Percentiles rank a stretch among this genome's conserved stretches.
phyloP scores from a whole-genome alignment of 2,329 filamentous ascomycete species.

The Colletotrichum spaethianum region DNA sequence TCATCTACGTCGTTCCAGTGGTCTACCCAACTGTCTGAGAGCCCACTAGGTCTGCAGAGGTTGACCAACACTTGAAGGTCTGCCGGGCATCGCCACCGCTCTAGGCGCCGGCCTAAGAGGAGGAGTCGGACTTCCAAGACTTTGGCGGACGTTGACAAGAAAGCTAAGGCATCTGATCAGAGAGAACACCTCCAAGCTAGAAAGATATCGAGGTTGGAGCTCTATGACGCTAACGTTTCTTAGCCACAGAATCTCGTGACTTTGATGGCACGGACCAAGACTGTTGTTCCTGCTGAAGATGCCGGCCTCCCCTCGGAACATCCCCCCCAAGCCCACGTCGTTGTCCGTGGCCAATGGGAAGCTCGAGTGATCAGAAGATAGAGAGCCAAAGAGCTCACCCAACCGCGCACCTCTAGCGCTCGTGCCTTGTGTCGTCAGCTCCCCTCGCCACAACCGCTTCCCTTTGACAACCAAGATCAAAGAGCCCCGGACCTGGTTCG shows the following conservation, averaged over 20 bases:
- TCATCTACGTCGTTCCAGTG: constrained; percentile 11
- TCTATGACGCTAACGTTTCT: constrained; percentile 23
- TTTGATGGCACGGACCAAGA: constrained; percentile 22
- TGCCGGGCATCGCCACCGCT: constrained; percentile 4
- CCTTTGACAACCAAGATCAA: constrained; percentile 21
- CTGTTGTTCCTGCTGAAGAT: constrained; percentile 2
- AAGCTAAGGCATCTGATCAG: neutral
- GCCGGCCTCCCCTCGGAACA: constrained; percentile 7
- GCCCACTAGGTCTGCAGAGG: constrained; percentile 15
- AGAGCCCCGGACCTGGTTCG: constrained; percentile 5
- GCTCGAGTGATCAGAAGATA: constrained; percentile 26
- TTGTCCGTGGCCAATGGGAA: constrained; percentile 42
- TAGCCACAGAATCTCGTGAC: constrained; percentile 3
- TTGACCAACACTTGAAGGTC: constrained; percentile 24
- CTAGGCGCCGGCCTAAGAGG: constrained; percentile 1
- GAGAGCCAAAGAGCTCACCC: constrained; percentile 15
- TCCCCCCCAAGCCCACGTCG: neutral
- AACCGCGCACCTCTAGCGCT: constrained; percentile 45
- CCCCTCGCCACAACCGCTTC: constrained; percentile 39
- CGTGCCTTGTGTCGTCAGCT: constrained; percentile 43
- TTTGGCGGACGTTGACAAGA: constrained; percentile 28
- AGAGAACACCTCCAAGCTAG: neutral
- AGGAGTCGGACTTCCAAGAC: constrained; percentile 10
- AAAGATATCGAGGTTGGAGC: neutral
- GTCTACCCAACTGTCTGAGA: constrained; percentile 10